These are phyloP conservation scores for Xylaria intraflava DNA, from an alignment of 495 filamentous ascomycete species.

Conservation along the genomic window DNA sequence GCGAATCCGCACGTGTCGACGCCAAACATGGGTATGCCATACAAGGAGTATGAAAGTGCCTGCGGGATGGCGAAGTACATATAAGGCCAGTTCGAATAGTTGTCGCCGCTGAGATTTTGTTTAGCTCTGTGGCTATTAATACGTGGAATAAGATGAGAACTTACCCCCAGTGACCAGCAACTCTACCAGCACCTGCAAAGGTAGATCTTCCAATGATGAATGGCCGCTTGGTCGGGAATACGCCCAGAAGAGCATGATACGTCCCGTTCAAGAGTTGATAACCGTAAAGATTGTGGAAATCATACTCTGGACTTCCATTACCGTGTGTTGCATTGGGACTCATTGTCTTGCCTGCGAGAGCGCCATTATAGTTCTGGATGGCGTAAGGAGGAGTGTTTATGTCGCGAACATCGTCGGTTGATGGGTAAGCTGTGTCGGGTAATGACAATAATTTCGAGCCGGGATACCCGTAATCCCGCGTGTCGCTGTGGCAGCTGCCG, in stretches of 20 bases:
- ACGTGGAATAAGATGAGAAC: not conserved
- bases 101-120: conserved; percentile 52
- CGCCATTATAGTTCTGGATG: conserved; percentile 73
- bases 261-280: conserved; percentile 75
- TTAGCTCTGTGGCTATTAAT: not conserved
- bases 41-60: conserved; percentile 70
- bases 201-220: conserved; percentile 85
- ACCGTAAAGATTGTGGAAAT: conserved; percentile 72
- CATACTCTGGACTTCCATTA: conserved; percentile 68
- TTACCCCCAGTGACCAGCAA: conserved; percentile 77
- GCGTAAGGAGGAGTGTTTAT: conserved; percentile 75
- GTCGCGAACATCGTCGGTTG: conserved; percentile 64
- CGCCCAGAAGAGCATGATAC: conserved; percentile 59
- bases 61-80: conserved; percentile 79
- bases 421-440: conserved; percentile 53
- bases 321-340: conserved; percentile 72
- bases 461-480: conserved; percentile 62
- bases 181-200: conserved; percentile 72
- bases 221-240: conserved; percentile 62
- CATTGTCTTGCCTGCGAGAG: conserved; percentile 67
- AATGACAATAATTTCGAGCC: conserved; percentile 50
- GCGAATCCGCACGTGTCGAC: conserved; percentile 77
- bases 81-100: conserved; percentile 58
- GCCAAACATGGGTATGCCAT: conserved; percentile 85
- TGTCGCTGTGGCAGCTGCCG: conserved; percentile 65